Conservation (phyloP, 768 basidiomycete species). For the Asterophora parasitica region DNA sequence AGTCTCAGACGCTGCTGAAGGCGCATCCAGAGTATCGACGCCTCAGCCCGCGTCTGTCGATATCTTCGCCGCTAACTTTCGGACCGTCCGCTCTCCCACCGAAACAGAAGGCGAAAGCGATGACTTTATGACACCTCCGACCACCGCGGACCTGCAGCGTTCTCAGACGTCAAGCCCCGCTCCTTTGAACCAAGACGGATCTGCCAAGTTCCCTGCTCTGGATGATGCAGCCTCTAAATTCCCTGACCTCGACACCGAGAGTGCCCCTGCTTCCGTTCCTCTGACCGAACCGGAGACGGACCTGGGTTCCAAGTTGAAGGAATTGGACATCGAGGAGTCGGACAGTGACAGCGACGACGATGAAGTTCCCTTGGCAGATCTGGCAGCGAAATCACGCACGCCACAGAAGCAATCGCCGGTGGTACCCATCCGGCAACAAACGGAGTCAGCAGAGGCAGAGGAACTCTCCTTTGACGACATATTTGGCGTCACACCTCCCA, state of each 20-base stretch:
- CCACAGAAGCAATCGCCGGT: conserved; percentile 18
- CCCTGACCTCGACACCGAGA: conserved; percentile 31
- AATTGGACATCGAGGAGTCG: conserved; percentile 53
- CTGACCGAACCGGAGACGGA: conserved; percentile 40
- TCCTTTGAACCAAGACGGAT: conserved; percentile 11
- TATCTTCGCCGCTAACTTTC: conserved; percentile 10
- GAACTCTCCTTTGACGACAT: conserved; percentile 49
- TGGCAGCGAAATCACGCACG: conserved; percentile 23
- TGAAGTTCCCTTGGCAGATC: conserved; percentile 33
- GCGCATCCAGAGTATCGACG: conserved; percentile 5
- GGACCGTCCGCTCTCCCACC: conserved; percentile 13
- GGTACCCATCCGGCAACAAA: conserved; percentile 5
- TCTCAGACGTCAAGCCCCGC: conserved; percentile 16
- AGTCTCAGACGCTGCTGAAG: background rate
- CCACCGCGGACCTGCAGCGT: conserved; percentile 27
- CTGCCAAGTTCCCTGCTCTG: conserved; percentile 25
- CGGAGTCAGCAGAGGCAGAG: background rate
- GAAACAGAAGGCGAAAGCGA: conserved; percentile 41
- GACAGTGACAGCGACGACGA: conserved; percentile 53
- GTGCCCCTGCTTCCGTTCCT: conserved; percentile 8
- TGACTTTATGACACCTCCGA: conserved; percentile 57
- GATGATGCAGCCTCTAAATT: conserved; percentile 35
- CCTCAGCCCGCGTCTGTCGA: conserved; percentile 18
- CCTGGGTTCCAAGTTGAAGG: conserved; percentile 46
- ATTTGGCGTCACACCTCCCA: conserved; percentile 36